Evolutionary conservation across 2,329 filamentous ascomycete genomes (phyloP).

Genomic region (Aspergillus amoenus): DNA sequence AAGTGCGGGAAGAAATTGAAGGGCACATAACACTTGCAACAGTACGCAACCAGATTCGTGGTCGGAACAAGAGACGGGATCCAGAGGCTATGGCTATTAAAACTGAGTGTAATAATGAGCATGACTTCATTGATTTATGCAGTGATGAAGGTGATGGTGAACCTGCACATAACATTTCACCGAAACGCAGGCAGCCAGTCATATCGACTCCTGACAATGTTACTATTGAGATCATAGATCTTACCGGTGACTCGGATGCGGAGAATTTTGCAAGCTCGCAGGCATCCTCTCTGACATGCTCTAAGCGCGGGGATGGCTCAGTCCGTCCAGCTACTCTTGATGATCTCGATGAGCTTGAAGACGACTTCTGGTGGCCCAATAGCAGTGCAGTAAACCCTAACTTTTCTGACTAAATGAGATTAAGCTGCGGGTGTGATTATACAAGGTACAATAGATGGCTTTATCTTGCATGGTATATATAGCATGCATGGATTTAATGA

Average conservation of each 20-base stretch:
- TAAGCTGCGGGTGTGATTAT: not conserved
- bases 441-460: not conserved
- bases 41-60: slow-evolving; percentile 27
- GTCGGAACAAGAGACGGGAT: slow-evolving; percentile 21
- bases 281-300: slow-evolving; percentile 10
- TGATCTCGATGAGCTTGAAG: slow-evolving; percentile 22
- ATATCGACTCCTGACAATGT: slow-evolving; percentile 9
- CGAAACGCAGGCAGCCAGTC: slow-evolving; percentile 7
- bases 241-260: slow-evolving; percentile 26
- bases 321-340: not conserved
- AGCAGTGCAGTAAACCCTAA: slow-evolving; percentile 33
- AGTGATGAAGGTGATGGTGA: slow-evolving; percentile 17
- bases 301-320: not conserved
- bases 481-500: not conserved
- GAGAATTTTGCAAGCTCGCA: slow-evolving; percentile 1
- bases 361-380: slow-evolving; percentile 43
- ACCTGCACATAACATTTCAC: not conserved
- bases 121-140: slow-evolving; percentile 18
- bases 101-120: not conserved
- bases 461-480: not conserved
- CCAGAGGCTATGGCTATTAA: not conserved
- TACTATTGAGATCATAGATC: slow-evolving; percentile 25
- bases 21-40: slow-evolving; percentile 26
- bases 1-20: slow-evolving; percentile 18
- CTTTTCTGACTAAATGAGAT: slow-evolving; percentile 14